A percentile compares a stretch with the other conserved stretches of the same genome.
These are phyloP conservation scores for Boletus tylopilopsis DNA, from an alignment of 768 basidiomycete species.

Conservation along the genomic window DNA sequence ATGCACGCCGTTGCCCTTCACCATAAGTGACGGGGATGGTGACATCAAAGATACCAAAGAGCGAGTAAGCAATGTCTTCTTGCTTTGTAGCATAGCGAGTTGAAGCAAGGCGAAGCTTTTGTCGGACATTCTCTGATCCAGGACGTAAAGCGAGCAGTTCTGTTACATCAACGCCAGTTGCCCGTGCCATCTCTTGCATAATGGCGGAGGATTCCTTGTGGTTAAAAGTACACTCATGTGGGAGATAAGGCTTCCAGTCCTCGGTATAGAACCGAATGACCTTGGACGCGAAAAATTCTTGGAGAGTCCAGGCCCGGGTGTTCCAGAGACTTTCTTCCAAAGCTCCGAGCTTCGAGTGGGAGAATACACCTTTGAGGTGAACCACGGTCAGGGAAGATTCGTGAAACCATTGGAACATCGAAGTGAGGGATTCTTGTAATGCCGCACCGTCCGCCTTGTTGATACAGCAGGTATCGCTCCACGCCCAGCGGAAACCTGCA, in stretches of 20 bases:
- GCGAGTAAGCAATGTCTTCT: slow-evolving; percentile 26
- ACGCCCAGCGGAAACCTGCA: slow-evolving; percentile 19
- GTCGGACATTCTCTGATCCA: slow-evolving; percentile 12
- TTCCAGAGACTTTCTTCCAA: slow-evolving; percentile 21
- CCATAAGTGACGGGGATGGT: slow-evolving; percentile 20
- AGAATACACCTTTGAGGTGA: slow-evolving; percentile 16
- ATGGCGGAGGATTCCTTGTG: slow-evolving; percentile 18
- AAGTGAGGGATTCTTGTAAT: slow-evolving; percentile 21
- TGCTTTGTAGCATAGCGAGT: slow-evolving; percentile 17
- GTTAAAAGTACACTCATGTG: slow-evolving; percentile 1
- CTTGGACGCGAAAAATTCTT: slow-evolving; percentile 24
- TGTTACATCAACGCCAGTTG: slow-evolving; percentile 5
- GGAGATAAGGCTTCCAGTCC: slow-evolving; percentile 25
- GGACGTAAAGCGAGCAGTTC: slow-evolving; percentile 12
- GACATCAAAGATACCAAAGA: slow-evolving; percentile 25
- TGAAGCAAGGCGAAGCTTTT: slow-evolving; percentile 22
- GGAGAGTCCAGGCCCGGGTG: slow-evolving; percentile 23
- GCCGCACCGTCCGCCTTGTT: slow-evolving; percentile 14
- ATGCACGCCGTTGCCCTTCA: slow-evolving; percentile 21
- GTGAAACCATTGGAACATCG: slow-evolving; percentile 29
- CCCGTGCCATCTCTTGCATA: slow-evolving; percentile 20
- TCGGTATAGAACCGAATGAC: slow-evolving; percentile 20
- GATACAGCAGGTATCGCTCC: slow-evolving; percentile 26
- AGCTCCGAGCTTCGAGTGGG: slow-evolving; percentile 4
- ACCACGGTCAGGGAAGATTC: slow-evolving; percentile 23